A percentile compares a stretch with the other conserved stretches of the same genome.
Evolutionary conservation across 352 stramenopile species (phyloP).

Genomic region (Achlya hypogyna): DNA sequence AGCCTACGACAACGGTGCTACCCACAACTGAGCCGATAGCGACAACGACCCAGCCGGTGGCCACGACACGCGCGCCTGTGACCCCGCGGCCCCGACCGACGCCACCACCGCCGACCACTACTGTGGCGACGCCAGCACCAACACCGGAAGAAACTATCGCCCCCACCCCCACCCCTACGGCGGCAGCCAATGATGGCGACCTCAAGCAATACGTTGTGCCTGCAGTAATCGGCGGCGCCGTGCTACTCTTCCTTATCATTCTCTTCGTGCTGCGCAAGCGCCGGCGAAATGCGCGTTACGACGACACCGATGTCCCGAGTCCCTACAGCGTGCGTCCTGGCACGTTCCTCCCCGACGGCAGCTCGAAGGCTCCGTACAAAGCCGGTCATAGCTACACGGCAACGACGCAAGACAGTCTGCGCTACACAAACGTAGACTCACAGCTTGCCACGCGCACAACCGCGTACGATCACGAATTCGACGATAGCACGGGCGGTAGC

Average conservation of each 20-base stretch:
- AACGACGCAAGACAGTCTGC: neutral
- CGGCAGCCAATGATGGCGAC: neutral
- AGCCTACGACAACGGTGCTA: neutral
- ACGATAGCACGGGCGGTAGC: neutral
- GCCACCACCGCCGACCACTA: neutral
- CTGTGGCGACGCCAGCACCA: neutral
- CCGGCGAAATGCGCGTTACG: neutral
- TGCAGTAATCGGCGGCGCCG: neutral
- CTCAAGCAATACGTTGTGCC: slow-evolving; percentile 2
- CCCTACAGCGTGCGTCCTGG: neutral
- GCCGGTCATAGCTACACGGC: neutral
- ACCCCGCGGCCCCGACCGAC: neutral
- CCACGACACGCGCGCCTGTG: neutral
- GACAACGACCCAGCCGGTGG: neutral
- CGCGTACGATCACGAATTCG: neutral
- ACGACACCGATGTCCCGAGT: neutral
- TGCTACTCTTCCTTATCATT: slow-evolving; percentile 6
- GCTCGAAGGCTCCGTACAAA: neutral
- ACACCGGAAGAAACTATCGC: neutral
- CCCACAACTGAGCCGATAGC: neutral
- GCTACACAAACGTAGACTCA: neutral
- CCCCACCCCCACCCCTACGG: no score
- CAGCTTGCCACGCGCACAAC: neutral
- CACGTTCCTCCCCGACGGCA: neutral
- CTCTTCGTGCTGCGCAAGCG: neutral